Base-by-base conservation (phyloP, 208 protist genomes). In the Acanthamoeba healyi region DNA sequence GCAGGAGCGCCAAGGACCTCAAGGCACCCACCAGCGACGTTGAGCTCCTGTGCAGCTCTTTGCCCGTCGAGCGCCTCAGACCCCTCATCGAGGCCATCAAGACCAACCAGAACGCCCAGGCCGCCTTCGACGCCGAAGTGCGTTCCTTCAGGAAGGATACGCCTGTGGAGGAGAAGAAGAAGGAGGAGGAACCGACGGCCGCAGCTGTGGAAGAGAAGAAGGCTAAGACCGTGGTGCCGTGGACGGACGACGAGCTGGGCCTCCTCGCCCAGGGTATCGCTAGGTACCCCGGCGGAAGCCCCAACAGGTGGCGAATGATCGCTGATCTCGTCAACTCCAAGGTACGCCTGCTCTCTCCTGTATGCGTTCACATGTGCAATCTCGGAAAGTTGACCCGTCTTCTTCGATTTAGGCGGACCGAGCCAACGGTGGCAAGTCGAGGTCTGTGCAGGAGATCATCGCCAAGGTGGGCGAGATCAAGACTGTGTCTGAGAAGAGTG, bases 251-350 rank as follows among this genome's bases (percentile, higher is more conserved):
- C 2, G 98, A 99, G 94, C 96, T 99, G 29, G 88, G 95, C 36
- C 96, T 98, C n/a, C 97, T 99, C 42, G 97, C 98, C 79, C 99
- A 99, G 95, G 98, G 98, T 10, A 98, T 97, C 14, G 97, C 97
- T 40, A 98, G 98, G 94, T 99, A 97, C 94, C 99, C 98, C 29
- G 97, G 97, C 17, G 98, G 98, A 49, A 96, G 98, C 4, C 94
- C 97, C 29, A 98, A 99, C 49, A 97, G 99, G 81, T 99, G 98
- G 98, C 94, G 95, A 34, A 98, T 98, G 61, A 98, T 99, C 81
- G 95, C 97, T 32, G 94, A 96, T 29, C 94, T 95, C 56, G 86
- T 97, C 67, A 94, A 95, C 89, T 26, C 58, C 29, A 87, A 87
- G 79, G 44, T 72, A 95, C n/a, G 12, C 5, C n/a, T 36, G n/a